These are phyloP conservation scores for Triangularia verruculosa DNA, from an alignment of 2,329 filamentous ascomycete genomes.

Conservation along the genomic window DNA sequence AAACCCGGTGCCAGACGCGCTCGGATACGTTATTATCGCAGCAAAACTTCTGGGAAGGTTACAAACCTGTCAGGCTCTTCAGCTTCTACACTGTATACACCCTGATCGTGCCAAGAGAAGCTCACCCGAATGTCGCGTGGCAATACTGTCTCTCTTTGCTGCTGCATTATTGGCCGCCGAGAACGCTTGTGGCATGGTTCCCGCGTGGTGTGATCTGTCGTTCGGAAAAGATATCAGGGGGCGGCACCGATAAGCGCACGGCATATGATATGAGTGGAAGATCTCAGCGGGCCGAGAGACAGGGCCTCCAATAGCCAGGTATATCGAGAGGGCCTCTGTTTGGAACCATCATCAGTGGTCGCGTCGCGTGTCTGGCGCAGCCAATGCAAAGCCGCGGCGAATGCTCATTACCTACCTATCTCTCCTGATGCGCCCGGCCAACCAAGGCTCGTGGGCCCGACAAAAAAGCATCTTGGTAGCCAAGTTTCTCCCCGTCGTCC, in stretches of 20 bases:
- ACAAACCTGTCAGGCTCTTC: not conserved
- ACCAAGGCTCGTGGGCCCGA: not conserved
- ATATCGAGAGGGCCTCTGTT: too few relatives aligned
- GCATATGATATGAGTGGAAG: not conserved
- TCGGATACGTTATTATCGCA: not conserved
- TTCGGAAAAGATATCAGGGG: not conserved
- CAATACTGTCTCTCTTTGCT: not conserved
- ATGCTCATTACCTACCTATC: not conserved
- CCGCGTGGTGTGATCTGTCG: not conserved
- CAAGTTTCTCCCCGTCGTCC: not conserved
- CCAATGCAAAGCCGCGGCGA: not conserved
- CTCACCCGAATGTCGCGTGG: conserved; percentile 7
- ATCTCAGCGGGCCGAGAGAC: conserved; percentile 5
- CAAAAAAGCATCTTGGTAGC: not conserved
- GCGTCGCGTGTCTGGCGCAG: not conserved
- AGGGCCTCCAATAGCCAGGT: too few relatives aligned
- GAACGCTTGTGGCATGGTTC: not conserved
- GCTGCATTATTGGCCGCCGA: not conserved
- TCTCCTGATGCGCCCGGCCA: not conserved
- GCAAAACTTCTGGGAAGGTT: not conserved
- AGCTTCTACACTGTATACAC: not conserved
- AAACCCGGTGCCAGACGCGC: conserved; percentile 10
- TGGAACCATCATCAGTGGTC: not conserved
- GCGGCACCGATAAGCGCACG: conserved; percentile 5
- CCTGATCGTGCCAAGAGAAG: not conserved